These are phyloP conservation scores for Paraphoma chrysanthemicola DNA, from an alignment of 2,329 filamentous ascomycete species.

Conservation along the genomic window DNA sequence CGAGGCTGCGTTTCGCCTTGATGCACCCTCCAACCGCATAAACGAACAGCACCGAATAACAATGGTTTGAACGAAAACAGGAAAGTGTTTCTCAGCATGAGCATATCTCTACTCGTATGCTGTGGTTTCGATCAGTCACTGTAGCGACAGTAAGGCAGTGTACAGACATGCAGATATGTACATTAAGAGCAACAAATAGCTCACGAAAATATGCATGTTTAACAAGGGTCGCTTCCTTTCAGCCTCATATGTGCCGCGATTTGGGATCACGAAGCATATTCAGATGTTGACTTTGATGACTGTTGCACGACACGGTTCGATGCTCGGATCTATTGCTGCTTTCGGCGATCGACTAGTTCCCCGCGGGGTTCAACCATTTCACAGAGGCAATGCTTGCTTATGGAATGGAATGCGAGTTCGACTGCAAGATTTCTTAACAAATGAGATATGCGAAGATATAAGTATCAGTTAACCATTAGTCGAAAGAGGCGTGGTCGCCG, in stretches of 20 bases:
- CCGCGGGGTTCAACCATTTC: background rate
- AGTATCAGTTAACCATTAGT: constrained; percentile 8
- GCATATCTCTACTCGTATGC: too few species aligned
- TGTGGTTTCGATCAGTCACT: too few species aligned
- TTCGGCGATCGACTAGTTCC: background rate
- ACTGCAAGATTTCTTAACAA: background rate
- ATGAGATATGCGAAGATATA: background rate
- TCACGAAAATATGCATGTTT: background rate
- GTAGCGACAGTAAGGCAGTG: too few species aligned
- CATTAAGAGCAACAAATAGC: background rate
- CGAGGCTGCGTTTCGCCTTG: background rate
- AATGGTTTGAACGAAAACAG: too few species aligned
- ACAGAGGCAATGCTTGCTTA: background rate
- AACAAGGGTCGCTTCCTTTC: background rate
- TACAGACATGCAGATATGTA: too few species aligned
- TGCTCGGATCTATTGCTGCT: background rate
- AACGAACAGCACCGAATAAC: background rate
- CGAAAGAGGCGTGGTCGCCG: constrained; percentile 11
- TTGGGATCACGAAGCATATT: background rate
- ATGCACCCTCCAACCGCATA: background rate
- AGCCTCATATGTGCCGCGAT: background rate
- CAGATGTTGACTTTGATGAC: background rate
- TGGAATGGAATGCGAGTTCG: background rate
- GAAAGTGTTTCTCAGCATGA: too few species aligned
- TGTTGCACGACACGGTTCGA: background rate